These are phyloP conservation scores for Serendipita indica DNA, from an alignment of 768 basidiomycete genomes.

Conservation along the genomic window DNA sequence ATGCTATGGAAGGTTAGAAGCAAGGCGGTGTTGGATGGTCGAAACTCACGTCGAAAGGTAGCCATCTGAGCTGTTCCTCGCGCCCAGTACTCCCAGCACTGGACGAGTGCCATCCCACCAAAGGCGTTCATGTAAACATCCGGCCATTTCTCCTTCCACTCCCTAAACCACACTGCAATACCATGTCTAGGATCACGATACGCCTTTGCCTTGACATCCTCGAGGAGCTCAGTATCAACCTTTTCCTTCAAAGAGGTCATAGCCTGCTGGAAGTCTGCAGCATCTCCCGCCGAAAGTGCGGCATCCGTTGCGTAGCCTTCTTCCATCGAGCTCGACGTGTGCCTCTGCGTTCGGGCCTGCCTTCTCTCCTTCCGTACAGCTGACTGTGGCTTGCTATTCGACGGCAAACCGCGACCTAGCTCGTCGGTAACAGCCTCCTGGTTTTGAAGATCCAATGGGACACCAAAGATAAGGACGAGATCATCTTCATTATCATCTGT, in stretches of 20 bases:
- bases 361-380: slow-evolving; percentile 40
- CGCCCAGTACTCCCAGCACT: slow-evolving; percentile 93
- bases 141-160: slow-evolving; percentile 60
- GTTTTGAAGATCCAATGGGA: slow-evolving; percentile 25
- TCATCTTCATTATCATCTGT: slow-evolving; percentile 70
- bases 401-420: slow-evolving; percentile 37
- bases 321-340: slow-evolving; percentile 35
- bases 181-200: slow-evolving; percentile 70
- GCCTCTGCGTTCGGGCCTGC: slow-evolving; percentile 42
- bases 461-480: slow-evolving; percentile 51
- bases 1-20: slow-evolving; percentile 26
- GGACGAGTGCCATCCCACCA: slow-evolving; percentile 74
- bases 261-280: slow-evolving; percentile 52
- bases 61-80: slow-evolving; percentile 76
- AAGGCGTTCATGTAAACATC: slow-evolving; percentile 83
- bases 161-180: slow-evolving; percentile 42
- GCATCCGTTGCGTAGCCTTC: slow-evolving; percentile 86
- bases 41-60: slow-evolving; percentile 56
- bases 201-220: slow-evolving; percentile 72
- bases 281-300: slow-evolving; percentile 49
- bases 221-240: slow-evolving; percentile 43
- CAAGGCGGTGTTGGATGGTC: slow-evolving; percentile 4
- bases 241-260: slow-evolving; percentile 33
- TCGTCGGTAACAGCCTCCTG: slow-evolving; percentile 38
- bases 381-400: slow-evolving; percentile 29